Base-by-base conservation (phyloP, 192 early-diverging fungal genomes). In the Piromyces finnis region DNA sequence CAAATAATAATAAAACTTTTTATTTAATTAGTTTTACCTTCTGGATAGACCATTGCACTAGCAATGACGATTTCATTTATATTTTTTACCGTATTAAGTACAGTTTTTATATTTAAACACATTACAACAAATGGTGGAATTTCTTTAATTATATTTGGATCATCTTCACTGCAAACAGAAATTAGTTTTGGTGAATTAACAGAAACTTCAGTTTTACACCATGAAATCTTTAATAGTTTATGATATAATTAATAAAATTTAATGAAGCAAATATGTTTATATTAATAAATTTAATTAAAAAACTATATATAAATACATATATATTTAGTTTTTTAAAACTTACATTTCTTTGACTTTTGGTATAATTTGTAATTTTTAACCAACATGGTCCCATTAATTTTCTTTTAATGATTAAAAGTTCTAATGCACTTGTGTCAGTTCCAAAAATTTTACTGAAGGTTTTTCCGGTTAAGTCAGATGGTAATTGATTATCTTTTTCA, bases 351-450 rank as follows among this genome's bases (percentile, higher is more conserved):
- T 81, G 82, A 41, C 82, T 87, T 5, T 91, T 81, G 27, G 85
- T 82, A 0, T 92, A 88, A 28, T 93, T 81, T 37, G 84, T 86
- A 30, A 98, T 88, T 18, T 87, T 83, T 0, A 99, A 85, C 98
- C 98, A 99, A 80, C 92, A 93, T 12, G 98, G 98, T 1, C 98
- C 98, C 95, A 95, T 98, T 29, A 99, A 85, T 79, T 94, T 92
- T 28, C 96, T 89, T 85, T 98, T 96, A 29, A 97, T 88, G n/a
- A 98, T 83, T 78, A 99, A 92, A 29, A 94, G 89, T 85, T 99
- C 98, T n/a, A 98, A 86, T 2, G 95, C 93, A 59, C 86, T 90
- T 17, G 95, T 95, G 77, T 92, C 89, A 9, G 93, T 87, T 17
- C 97, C 98, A 88, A 99, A 98, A 5, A 94, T 87, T 79, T 91